Evolutionary conservation across 164 flowering plant species (phyloP), one percentile per base, ranked within the genome.

Genomic region (Annona cherimola): DNA sequence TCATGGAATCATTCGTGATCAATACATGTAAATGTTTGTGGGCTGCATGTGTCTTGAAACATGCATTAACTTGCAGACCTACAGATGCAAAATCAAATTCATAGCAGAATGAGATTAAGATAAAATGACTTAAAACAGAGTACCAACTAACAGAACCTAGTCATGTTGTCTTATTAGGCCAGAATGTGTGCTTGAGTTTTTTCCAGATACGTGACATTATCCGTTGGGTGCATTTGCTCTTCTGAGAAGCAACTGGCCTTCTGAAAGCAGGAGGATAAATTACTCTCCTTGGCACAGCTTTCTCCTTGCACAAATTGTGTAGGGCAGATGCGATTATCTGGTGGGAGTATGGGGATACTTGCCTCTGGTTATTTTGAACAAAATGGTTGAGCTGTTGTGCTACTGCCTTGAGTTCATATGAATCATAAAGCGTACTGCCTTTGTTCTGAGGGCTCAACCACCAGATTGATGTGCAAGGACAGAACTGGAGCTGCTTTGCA

Each of bases 351-450:
- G 81, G 67, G 2, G 81, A 72, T 1, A 74, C 76, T 6, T 65
- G 68, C 6, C 43, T 59, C 16, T 44, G 62, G 2, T 80, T 70
- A 41, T 76, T 76, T 11, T 76, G 80, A 20, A 82, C 76, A 26
- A 83, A 83, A 45, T 75, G 81, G 69, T 81, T 86, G 69, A 88
- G 86, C 55, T 84, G 91, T 5, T 74, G 71, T 40, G 81, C 79
- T 65, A 86, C 77, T 0, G 84, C 87, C 43, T 59, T 76, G 45
- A 88, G 75, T 77, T 88, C 88, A 20, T 68, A 88, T 0, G 88
- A 84, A 78, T 85, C 87, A 62, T 74, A 82, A 40, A 86, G 79
- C 46, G 83, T 79, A 84, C 87, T 84, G 50, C 84, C 77, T 7
- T 77, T 74, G 61, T 78, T 69, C 73, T 76, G 55, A 5, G 84